phyloP scores from a whole-genome alignment of 129 eudicot genomes.

The Centella asiatica region DNA sequence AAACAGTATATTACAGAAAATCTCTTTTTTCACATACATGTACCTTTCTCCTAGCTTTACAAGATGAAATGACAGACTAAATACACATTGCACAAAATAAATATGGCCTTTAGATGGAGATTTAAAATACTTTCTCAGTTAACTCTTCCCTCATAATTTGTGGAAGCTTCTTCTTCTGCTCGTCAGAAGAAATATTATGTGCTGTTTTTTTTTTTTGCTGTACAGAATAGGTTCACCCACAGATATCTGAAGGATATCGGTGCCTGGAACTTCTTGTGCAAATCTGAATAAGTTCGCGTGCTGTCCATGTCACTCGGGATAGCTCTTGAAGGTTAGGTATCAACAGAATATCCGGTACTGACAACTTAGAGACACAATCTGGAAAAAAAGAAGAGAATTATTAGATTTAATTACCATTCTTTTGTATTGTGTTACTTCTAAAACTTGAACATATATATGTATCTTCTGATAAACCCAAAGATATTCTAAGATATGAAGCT shows the following conservation, averaged over 20 bases:
- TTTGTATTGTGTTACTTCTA: no score
- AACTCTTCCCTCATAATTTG: background rate
- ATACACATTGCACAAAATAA: background rate
- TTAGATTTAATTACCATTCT: background rate
- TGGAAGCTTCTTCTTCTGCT: background rate
- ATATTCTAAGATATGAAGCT: background rate
- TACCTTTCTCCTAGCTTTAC: background rate
- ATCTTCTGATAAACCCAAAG: no score
- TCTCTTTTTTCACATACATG: background rate
- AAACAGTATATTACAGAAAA: background rate
- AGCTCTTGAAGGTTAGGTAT: constrained; percentile 33
- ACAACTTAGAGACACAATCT: constrained; percentile 31
- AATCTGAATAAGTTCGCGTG: constrained; percentile 37
- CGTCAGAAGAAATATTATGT: no score
- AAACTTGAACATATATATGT: no score
- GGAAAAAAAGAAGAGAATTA: constrained; percentile 3
- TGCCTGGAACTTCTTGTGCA: constrained; percentile 25
- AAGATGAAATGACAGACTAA: background rate
- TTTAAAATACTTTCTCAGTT: background rate
- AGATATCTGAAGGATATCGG: background rate
- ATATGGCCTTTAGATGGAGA: no score
- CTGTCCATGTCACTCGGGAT: constrained; percentile 71
- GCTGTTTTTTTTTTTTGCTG: no score
- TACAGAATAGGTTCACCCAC: no score
- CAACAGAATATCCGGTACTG: constrained; percentile 22